These are phyloP conservation scores for Polysphondylium violaceum DNA, from an alignment of 78 protist genomes.

Conservation along the genomic window DNA sequence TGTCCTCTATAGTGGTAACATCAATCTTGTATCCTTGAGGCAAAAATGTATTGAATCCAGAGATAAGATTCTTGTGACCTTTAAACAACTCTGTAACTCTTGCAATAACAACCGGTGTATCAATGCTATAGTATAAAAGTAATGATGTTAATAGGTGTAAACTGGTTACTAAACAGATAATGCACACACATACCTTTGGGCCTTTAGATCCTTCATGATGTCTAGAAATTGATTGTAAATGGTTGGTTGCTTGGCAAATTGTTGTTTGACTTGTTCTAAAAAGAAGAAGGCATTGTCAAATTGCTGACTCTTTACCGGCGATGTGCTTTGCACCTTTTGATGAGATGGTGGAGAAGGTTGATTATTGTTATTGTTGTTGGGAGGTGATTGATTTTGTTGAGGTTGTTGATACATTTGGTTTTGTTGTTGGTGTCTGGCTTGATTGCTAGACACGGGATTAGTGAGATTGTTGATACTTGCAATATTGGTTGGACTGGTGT, in stretches of 20 bases:
- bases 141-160: not conserved
- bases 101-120: constrained; percentile 94
- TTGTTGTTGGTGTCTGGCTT: constrained; percentile 29
- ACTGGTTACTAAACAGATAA: not conserved
- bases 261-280: constrained; percentile 92
- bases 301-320: constrained; percentile 26
- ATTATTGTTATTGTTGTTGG: constrained; percentile 26
- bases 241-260: constrained; percentile 87
- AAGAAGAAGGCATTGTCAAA: constrained; percentile 92
- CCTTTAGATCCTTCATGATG: constrained; percentile 96
- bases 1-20: constrained; percentile 28
- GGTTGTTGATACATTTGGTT: constrained; percentile 18
- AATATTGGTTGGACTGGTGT: constrained; percentile 10
- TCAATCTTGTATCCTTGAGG: constrained; percentile 94
- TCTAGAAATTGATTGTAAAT: constrained; percentile 96
- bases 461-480: constrained; percentile 57
- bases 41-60: constrained; percentile 96
- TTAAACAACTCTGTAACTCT: constrained; percentile 91
- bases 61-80: constrained; percentile 90
- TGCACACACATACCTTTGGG: constrained; percentile 78
- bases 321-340: not conserved
- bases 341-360: not conserved
- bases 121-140: constrained; percentile 63
- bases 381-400: not conserved
- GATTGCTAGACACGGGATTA: constrained; percentile 9